These are phyloP conservation scores for Heritiera littoralis DNA, from an alignment of 345 rosid species.

Conservation along the genomic window DNA sequence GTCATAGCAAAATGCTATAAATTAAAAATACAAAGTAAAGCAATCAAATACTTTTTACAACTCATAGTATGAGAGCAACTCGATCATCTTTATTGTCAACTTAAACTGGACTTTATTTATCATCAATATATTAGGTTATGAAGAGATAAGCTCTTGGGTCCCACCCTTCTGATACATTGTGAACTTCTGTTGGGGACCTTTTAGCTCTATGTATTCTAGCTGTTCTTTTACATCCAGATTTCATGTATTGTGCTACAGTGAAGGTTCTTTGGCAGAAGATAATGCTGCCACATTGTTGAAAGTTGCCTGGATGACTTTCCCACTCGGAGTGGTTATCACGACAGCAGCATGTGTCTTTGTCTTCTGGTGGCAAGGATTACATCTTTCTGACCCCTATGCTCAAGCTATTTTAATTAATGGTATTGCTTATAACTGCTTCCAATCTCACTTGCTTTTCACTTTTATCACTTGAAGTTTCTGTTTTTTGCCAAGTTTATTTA, in stretches of 20 bases:
- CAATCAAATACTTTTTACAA: no score
- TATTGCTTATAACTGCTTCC: slow-evolving; percentile 30
- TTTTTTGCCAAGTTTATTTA: background rate
- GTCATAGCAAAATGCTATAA: no score
- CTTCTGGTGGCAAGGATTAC: slow-evolving; percentile 86
- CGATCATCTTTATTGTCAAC: background rate
- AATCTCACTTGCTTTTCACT: background rate
- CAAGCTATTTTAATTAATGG: slow-evolving; percentile 88
- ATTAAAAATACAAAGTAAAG: no score
- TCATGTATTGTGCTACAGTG: slow-evolving; percentile 43
- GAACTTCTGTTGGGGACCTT: background rate
- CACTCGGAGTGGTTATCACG: slow-evolving; percentile 64
- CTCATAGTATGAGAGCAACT: no score
- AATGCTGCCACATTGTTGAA: slow-evolving; percentile 54
- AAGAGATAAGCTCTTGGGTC: background rate
- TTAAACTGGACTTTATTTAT: background rate
- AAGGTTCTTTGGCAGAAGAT: slow-evolving; percentile 43
- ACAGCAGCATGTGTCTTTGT: slow-evolving; percentile 52
- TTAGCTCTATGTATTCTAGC: background rate
- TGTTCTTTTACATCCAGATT: background rate
- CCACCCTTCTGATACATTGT: background rate
- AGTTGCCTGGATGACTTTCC: slow-evolving; percentile 84
- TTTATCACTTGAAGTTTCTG: slow-evolving; percentile 1
- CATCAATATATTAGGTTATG: background rate
- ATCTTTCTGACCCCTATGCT: slow-evolving; percentile 57